Conservation (phyloP, 2,329 filamentous ascomycete genomes). For the Clonostachys solani region DNA sequence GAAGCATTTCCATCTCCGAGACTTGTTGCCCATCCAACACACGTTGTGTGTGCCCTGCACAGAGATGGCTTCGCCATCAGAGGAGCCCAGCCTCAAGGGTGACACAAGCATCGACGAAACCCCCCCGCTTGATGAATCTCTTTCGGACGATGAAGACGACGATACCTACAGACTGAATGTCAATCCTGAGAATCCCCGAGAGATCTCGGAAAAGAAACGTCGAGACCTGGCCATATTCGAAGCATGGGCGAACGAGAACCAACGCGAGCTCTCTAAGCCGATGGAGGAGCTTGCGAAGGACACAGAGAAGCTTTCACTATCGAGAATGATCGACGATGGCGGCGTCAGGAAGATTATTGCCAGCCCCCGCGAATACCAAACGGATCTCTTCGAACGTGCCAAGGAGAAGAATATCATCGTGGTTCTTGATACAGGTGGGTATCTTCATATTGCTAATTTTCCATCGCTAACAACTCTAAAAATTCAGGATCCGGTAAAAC, state of each 20-base stretch:
- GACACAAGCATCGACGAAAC: too few species aligned
- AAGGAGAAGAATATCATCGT: conserved; percentile 85
- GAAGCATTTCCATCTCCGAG: too few species aligned
- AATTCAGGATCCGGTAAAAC: conserved; percentile 81
- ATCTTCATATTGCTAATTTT: not conserved
- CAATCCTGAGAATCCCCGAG: conserved; percentile 24
- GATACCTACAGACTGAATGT: conserved; percentile 17
- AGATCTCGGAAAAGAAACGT: conserved; percentile 40
- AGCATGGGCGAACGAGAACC: conserved; percentile 29
- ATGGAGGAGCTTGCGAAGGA: conserved; percentile 14
- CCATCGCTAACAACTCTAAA: not conserved
- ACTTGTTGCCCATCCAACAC: too few species aligned
- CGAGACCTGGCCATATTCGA: conserved; percentile 47
- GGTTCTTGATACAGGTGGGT: conserved; percentile 79
- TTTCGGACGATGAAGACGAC: conserved; percentile 12
- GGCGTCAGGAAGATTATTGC: conserved; percentile 58
- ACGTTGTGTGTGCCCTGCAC: not conserved
- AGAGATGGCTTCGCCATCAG: not conserved
- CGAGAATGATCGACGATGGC: conserved; percentile 24
- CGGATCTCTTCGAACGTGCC: conserved; percentile 85
- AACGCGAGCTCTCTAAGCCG: conserved; percentile 20
- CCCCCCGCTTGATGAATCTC: not conserved
- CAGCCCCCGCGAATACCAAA: conserved; percentile 83
- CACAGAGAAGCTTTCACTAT: conserved; percentile 19
- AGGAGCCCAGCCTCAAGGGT: not conserved